Evolutionary conservation across 2,329 filamentous ascomycete genomes (phyloP).

Genomic region (Ascochyta lentis): DNA sequence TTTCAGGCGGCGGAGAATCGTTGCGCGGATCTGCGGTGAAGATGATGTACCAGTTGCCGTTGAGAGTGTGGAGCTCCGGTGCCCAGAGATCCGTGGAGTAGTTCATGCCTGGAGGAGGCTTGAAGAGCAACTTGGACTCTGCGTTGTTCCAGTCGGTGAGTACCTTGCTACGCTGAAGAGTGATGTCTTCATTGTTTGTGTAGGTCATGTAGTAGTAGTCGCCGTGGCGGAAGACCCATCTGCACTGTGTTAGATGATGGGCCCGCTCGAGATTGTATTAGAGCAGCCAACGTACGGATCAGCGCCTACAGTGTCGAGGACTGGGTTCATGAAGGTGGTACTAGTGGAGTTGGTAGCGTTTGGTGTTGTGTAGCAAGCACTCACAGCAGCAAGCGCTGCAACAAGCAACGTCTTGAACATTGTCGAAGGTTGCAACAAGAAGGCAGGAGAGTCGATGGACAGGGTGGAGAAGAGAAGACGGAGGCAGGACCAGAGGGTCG

Average conservation of each 20-base stretch:
- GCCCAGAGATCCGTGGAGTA: constrained; percentile 60
- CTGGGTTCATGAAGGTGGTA: constrained; percentile 56
- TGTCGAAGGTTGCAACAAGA: background rate
- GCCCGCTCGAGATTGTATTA: no score
- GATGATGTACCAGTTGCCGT: constrained; percentile 59
- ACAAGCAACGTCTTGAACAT: constrained; percentile 31
- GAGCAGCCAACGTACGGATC: constrained; percentile 48
- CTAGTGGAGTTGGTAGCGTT: constrained; percentile 23
- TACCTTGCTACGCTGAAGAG: constrained; percentile 50
- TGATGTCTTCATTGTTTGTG: constrained; percentile 54
- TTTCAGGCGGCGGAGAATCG: constrained; percentile 55
- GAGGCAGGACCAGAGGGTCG: background rate
- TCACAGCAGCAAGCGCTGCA: constrained; percentile 27
- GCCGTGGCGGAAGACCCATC: constrained; percentile 53
- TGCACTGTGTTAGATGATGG: constrained; percentile 18
- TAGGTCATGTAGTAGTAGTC: constrained; percentile 56
- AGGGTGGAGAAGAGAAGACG: background rate
- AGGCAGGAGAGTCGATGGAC: background rate
- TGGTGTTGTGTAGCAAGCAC: constrained; percentile 20
- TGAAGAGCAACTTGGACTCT: constrained; percentile 53
- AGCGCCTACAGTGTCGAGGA: constrained; percentile 51
- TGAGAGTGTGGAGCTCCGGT: constrained; percentile 58
- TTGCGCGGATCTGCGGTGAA: constrained; percentile 59
- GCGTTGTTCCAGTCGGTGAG: constrained; percentile 55
- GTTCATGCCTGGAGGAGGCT: constrained; percentile 50